Conservation (phyloP, 257 asterid species). For the Jacaranda mimosifolia region DNA sequence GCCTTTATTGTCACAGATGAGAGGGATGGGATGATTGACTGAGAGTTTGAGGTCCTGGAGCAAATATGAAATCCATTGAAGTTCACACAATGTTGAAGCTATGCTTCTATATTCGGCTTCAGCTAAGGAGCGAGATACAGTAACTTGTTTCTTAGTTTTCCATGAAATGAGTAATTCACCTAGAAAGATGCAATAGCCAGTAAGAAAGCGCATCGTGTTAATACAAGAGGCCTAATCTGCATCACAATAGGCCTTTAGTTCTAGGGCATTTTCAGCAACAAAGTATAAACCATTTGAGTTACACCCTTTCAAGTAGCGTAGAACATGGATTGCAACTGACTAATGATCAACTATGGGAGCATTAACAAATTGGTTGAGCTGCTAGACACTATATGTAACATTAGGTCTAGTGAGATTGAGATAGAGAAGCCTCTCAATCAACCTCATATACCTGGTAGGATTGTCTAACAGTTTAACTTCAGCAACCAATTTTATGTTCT, state of each 20-base stretch:
- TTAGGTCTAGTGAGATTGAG: not conserved
- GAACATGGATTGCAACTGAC: not conserved
- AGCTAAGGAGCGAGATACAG: not conserved
- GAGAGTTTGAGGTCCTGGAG: not conserved
- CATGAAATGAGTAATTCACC: not conserved
- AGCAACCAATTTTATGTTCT: too few species aligned
- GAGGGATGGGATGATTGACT: not conserved
- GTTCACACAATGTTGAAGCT: not conserved
- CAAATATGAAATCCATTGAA: not conserved
- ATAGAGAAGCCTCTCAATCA: not conserved
- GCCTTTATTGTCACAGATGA: not conserved
- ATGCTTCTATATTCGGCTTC: not conserved
- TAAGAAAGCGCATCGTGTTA: not conserved
- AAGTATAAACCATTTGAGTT: not conserved
- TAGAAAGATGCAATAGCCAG: not conserved
- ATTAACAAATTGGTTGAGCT: not conserved
- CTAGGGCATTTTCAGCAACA: not conserved
- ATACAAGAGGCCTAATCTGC: not conserved
- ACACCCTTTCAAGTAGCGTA: not conserved
- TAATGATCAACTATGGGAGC: not conserved
- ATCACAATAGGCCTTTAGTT: not conserved
- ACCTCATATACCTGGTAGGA: not conserved
- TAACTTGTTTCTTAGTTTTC: not conserved
- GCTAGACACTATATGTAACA: not conserved
- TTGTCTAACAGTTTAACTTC: too few species aligned